phyloP scores from a whole-genome alignment of 1,139 yeast species.

The Suhomyces bribrorum region DNA sequence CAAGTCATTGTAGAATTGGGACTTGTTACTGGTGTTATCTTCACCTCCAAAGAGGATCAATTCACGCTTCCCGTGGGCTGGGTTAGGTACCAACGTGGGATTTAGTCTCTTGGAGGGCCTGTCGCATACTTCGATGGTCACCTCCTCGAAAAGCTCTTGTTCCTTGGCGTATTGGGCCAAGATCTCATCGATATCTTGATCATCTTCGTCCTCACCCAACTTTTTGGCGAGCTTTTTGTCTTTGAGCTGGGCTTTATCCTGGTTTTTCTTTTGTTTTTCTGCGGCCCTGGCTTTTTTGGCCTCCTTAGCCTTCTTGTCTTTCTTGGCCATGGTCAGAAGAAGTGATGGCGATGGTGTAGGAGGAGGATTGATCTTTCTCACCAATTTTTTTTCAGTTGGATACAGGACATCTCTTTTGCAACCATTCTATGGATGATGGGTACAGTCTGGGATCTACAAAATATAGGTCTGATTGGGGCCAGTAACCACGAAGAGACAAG shows the following conservation, averaged over 20 bases:
- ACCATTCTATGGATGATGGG: no score
- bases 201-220: constrained; percentile 78
- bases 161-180: constrained; percentile 75
- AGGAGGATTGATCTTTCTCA: no score
- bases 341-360: no score
- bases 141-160: constrained; percentile 76
- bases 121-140: constrained; percentile 56
- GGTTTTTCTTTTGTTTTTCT: constrained; percentile 77
- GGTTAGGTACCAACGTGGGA: constrained; percentile 74
- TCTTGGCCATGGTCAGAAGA: constrained; percentile 71
- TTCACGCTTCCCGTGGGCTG: constrained; percentile 75
- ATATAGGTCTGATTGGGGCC: no score
- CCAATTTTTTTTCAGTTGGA: not conserved
- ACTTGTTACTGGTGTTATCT: constrained; percentile 52
- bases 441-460: no score
- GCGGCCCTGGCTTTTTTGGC: constrained; percentile 90
- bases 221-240: constrained; percentile 76
- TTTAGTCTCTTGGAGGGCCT: constrained; percentile 73
- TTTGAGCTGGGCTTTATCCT: constrained; percentile 70
- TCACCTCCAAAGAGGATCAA: constrained; percentile 91
- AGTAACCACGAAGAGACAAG: no score
- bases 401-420: constrained; percentile 8
- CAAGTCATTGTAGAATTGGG: constrained; percentile 80
- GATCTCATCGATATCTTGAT: constrained; percentile 83
- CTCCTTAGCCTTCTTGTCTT: constrained; percentile 81